A percentile compares a stretch with the other conserved stretches of the same genome.
Evolutionary conservation across 169 alveolate species (phyloP).

Genomic region (Eimeria tenella): DNA sequence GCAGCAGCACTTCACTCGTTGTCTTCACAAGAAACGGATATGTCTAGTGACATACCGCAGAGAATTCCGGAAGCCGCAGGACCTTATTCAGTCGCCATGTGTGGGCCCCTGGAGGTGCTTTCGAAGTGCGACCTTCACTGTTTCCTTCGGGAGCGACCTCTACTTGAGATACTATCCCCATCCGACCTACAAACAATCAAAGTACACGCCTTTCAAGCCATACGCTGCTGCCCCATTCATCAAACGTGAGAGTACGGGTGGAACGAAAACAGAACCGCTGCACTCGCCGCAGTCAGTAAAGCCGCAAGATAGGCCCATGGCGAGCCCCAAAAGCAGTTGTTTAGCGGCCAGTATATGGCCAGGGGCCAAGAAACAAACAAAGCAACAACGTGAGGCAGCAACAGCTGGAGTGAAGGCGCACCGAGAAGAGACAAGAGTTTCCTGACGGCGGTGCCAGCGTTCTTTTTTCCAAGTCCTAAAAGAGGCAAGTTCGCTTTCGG

Average conservation of each 20-base stretch:
- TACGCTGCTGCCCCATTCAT: no score
- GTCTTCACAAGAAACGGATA: not conserved
- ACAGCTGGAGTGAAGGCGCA: slow-evolving; percentile 2
- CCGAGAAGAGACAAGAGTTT: slow-evolving; percentile 64
- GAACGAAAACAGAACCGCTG: no score
- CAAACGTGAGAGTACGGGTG: no score
- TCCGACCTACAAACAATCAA: not conserved
- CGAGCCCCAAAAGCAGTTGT: no score
- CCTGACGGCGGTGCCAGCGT: slow-evolving; percentile 72
- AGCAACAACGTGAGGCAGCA: not conserved
- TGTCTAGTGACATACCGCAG: not conserved
- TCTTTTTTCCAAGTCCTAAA: slow-evolving; percentile 58
- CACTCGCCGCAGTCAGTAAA: no score
- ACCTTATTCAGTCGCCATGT: slow-evolving; percentile 34
- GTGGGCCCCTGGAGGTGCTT: not conserved
- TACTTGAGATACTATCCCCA: slow-evolving; percentile 41
- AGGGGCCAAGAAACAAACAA: not conserved
- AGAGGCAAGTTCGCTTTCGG: slow-evolving; percentile 67
- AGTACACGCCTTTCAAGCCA: no score
- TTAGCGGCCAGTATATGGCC: no score
- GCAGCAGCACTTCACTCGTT: not conserved
- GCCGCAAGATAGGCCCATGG: no score
- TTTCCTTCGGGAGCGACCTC: not conserved
- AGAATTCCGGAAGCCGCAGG: slow-evolving; percentile 35
- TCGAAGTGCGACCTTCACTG: not conserved